Evolutionary conservation across 176 grass and related monocot species (phyloP).

Genomic region (Miscanthus lutarioriparius): DNA sequence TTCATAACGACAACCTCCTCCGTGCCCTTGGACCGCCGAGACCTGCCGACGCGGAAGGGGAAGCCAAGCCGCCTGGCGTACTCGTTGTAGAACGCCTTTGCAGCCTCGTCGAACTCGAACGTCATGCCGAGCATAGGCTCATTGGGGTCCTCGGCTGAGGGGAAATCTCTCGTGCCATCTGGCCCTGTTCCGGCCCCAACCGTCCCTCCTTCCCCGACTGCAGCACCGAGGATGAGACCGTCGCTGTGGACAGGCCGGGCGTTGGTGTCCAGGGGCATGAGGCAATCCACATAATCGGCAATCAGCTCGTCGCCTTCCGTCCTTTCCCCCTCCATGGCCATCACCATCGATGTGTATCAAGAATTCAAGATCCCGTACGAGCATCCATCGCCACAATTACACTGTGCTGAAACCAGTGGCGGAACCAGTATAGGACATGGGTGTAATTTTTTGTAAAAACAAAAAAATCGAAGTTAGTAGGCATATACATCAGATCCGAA

Average conservation of each 20-base stretch:
- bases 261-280: slow-evolving; percentile 84
- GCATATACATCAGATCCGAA: background rate
- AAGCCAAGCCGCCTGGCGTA: slow-evolving; percentile 73
- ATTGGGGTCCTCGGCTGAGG: slow-evolving; percentile 35
- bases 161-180: slow-evolving; percentile 39
- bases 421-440: no score
- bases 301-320: slow-evolving; percentile 63
- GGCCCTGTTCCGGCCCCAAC: slow-evolving; percentile 17
- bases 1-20: slow-evolving; percentile 95
- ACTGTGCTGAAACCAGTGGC: background rate
- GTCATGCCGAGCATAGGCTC: slow-evolving; percentile 70
- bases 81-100: slow-evolving; percentile 86
- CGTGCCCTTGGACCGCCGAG: slow-evolving; percentile 74
- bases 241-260: slow-evolving; percentile 41
- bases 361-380: slow-evolving; percentile 11
- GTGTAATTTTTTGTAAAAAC: no score
- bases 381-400: background rate
- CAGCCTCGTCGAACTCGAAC: slow-evolving; percentile 75
- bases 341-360: slow-evolving; percentile 37
- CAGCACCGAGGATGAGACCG: slow-evolving; percentile 43
- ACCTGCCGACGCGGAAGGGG: slow-evolving; percentile 80
- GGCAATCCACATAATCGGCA: slow-evolving; percentile 82
- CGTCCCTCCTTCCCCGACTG: slow-evolving; percentile 29
- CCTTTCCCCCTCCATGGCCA: slow-evolving; percentile 42
- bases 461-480: background rate